Percentiles rank a stretch among this genome's conserved stretches.
Conservation (phyloP, 1,284 basidiomycete species). For the Athelia sp. region DNA sequence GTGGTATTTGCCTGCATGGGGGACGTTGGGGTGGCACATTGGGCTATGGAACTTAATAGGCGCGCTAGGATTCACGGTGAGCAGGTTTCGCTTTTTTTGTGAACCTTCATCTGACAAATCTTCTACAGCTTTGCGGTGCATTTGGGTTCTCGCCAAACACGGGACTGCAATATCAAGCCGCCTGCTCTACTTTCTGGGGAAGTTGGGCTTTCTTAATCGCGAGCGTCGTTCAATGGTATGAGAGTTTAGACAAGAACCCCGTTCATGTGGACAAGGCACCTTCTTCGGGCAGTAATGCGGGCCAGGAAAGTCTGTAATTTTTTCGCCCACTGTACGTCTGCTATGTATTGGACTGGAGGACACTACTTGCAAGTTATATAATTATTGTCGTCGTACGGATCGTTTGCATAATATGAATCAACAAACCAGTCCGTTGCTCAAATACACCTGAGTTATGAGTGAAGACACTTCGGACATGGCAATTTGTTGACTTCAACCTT, state of each 20-base stretch:
- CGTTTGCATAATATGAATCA: too few relatives aligned
- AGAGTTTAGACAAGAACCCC: constrained; percentile 28
- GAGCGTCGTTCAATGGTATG: constrained; percentile 47
- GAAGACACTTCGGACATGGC: too few relatives aligned
- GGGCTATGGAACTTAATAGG: constrained; percentile 14
- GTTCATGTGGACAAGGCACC: background rate
- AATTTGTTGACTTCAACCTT: too few relatives aligned
- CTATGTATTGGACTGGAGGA: too few relatives aligned
- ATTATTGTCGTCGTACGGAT: too few relatives aligned
- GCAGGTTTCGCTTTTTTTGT: constrained; percentile 12
- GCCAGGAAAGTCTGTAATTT: too few relatives aligned
- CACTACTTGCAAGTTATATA: too few relatives aligned
- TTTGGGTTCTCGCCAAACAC: constrained; percentile 38
- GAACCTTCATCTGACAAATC: constrained; percentile 18
- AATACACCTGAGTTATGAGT: too few relatives aligned
- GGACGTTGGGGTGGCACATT: constrained; percentile 47
- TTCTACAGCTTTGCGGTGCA: constrained; percentile 52
- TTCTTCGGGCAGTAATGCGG: too few relatives aligned
- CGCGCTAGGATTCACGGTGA: constrained; percentile 19
- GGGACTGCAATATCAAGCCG: constrained; percentile 44
- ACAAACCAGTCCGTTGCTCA: too few relatives aligned
- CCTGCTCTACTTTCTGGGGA: constrained; percentile 54
- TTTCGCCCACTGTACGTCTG: too few relatives aligned
- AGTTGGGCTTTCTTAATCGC: constrained; percentile 59
- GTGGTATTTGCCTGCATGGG: constrained; percentile 40